Evolutionary conservation across 225 moss, liverwort and hornwort species (phyloP), one percentile per base, ranked within the genome.

Genomic region (Marchantia paleacea): DNA sequence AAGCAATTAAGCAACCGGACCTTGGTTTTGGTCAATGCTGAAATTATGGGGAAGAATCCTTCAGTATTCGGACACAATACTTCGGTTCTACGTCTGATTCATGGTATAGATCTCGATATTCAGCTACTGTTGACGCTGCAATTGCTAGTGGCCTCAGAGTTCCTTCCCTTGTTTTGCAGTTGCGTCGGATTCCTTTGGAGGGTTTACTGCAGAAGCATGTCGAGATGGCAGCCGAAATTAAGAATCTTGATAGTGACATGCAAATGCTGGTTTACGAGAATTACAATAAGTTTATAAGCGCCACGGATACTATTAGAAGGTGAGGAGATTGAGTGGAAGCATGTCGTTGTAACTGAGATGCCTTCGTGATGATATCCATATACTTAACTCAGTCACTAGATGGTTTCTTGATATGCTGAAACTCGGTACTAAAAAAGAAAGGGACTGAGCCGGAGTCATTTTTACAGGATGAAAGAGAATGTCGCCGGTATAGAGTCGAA

Each of bases 221-320:
- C 64, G 92, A 91, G 89, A 91, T 94, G 95, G 99, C 89, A 72
- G 88, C 94, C 75, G 94, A 95, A 83, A 91, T 92, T 47, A 99
- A 90, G 85, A 94, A 92, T 76, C 15, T 92, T 76, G 94, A 99
- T 81, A 94, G 90, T 39, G 92, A 92, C 74, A 91, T 91, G 92
- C 92, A 94, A 86, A 86, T 94, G 89, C 86, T 97, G 81, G 95
- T 99, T 47, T 95, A 92, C 80, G 95, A 99, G 82, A 99, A 99
- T 69, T 99, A 99, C 73, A 99, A 89, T 81, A 99, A 99, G 83
- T 99, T 99, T 77, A 99, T 91, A 69, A 95, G 95, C 84, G 94
- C 99, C 60, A 99, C 99, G 51, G 95, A 99, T 81, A 99, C 99
- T 58, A 99, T 99, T 78, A 91, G 95, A 85, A 89, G 94, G 96